A percentile compares a stretch with the other conserved stretches of the same genome.
phyloP scores from a whole-genome alignment of 2,329 filamentous ascomycete genomes.

The Aureobasidium musti region DNA sequence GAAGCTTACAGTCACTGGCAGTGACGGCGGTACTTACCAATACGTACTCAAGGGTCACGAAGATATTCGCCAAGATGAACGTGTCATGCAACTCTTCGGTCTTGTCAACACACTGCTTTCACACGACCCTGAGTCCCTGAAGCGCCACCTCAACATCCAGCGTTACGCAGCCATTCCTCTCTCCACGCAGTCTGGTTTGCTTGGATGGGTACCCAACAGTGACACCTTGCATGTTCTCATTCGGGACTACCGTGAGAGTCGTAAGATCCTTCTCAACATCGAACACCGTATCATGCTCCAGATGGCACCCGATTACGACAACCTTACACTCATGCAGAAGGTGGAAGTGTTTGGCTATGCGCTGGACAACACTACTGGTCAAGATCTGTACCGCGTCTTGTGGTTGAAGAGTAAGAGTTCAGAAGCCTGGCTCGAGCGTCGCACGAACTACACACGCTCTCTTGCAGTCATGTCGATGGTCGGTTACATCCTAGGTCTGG shows the following conservation, averaged over 20 bases:
- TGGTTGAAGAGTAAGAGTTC: constrained; percentile 99
- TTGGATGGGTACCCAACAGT: constrained; percentile 97
- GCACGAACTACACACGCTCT: constrained; percentile 98
- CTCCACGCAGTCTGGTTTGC: constrained; percentile 90
- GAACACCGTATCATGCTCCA: constrained; percentile 99
- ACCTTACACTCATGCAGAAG: constrained; percentile 98
- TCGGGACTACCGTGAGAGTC: constrained; percentile 92
- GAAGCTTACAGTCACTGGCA: constrained; percentile 84
- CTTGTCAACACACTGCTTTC: constrained; percentile 93
- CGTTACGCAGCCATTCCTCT: constrained; percentile 95
- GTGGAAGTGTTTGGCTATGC: constrained; percentile 99
- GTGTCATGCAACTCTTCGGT: constrained; percentile 99
- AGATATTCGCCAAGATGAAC: constrained; percentile 97
- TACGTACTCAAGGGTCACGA: constrained; percentile 98
- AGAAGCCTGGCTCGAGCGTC: constrained; percentile 93
- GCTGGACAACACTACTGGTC: constrained; percentile 97
- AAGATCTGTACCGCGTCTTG: constrained; percentile 94
- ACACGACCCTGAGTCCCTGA: constrained; percentile 94
- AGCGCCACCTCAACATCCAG: constrained; percentile 94
- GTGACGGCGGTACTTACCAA: constrained; percentile 82
- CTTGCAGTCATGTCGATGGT: constrained; percentile 99
- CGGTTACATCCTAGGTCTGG: constrained; percentile 96
- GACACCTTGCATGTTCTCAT: constrained; percentile 97
- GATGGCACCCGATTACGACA: constrained; percentile 99
- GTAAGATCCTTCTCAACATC: constrained; percentile 97